Conservation (phyloP, 495 filamentous ascomycete genomes). For the Penicillium lagena region DNA sequence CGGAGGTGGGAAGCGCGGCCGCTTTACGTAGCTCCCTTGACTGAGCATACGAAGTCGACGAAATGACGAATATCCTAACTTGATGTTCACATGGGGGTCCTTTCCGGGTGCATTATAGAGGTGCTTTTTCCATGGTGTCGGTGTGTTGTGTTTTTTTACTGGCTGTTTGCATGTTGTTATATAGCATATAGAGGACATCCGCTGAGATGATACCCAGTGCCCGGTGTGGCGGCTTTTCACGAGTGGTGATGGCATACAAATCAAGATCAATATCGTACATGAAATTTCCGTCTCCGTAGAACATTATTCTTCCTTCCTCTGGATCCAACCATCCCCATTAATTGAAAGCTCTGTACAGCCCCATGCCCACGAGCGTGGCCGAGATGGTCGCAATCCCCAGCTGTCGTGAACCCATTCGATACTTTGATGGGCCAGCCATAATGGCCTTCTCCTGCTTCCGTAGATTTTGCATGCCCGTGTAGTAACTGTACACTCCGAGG, state of each 20-base stretch:
- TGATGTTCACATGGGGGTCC: conserved; percentile 32
- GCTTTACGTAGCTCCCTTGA: conserved; percentile 45
- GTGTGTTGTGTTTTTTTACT: conserved; percentile 6
- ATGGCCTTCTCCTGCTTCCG: conserved; percentile 63
- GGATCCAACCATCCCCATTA: conserved; percentile 17
- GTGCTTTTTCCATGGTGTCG: conserved; percentile 17
- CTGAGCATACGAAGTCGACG: conserved; percentile 31
- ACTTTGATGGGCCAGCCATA: conserved; percentile 60
- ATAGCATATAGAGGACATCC: conserved; percentile 37
- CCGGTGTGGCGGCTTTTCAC: conserved; percentile 31
- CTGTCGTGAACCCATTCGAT: conserved; percentile 69
- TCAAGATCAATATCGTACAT: conserved; percentile 10
- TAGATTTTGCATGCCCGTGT: conserved; percentile 72
- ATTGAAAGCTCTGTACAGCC: conserved; percentile 52
- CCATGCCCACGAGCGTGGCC: conserved; percentile 61
- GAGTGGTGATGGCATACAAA: conserved; percentile 19
- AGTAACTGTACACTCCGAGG: conserved; percentile 83
- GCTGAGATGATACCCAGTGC: conserved; percentile 38
- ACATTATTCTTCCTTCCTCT: too few species aligned
- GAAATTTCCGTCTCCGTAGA: neutral
- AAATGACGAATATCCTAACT: conserved; percentile 33
- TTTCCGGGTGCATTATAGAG: conserved; percentile 34
- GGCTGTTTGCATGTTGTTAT: conserved; percentile 8
- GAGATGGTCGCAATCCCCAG: conserved; percentile 68
- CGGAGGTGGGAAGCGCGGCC: conserved; percentile 65